Conservation (phyloP, 2,329 filamentous ascomycete genomes). For the Paracoccidioides brasiliensis region DNA sequence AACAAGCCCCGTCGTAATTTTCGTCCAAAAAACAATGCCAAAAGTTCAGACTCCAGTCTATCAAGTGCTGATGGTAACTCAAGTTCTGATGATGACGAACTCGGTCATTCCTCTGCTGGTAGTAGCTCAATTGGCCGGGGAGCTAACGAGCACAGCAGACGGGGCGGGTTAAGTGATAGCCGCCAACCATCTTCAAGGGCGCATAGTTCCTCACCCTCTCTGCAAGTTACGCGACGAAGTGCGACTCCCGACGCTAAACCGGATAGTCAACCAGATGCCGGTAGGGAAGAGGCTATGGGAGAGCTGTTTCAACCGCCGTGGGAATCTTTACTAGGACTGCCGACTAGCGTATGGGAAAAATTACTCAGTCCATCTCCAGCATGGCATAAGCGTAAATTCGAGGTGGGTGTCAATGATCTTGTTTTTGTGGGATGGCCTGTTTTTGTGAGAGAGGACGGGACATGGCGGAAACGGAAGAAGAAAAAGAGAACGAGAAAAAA, state of each 20-base stretch:
- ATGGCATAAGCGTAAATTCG: conserved; percentile 71
- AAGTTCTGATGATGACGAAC: conserved; percentile 27
- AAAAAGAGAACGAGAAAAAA: conserved; percentile 23
- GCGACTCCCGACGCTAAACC: not conserved
- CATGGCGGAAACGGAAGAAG: conserved; percentile 56
- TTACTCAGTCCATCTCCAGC: conserved; percentile 62
- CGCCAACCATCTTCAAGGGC: not conserved
- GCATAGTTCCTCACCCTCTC: not conserved
- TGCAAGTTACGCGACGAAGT: not conserved
- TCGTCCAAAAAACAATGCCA: conserved; percentile 20
- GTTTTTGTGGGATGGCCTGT: conserved; percentile 74
- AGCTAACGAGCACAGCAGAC: not conserved
- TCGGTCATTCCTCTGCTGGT: not conserved
- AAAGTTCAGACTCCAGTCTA: conserved; percentile 25
- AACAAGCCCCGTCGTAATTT: conserved; percentile 19
- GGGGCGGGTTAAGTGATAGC: not conserved
- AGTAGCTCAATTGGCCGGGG: not conserved
- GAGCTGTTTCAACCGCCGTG: conserved; percentile 22
- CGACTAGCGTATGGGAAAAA: conserved; percentile 65
- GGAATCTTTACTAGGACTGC: conserved; percentile 58
- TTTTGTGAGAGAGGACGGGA: conserved; percentile 64
- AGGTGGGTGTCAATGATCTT: conserved; percentile 66
- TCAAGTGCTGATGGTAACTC: conserved; percentile 26
- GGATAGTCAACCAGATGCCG: conserved; percentile 17
- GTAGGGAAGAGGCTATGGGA: conserved; percentile 13